phyloP scores from a whole-genome alignment of 805 yeast genomes.

The Metschnikowia picachoensis region DNA sequence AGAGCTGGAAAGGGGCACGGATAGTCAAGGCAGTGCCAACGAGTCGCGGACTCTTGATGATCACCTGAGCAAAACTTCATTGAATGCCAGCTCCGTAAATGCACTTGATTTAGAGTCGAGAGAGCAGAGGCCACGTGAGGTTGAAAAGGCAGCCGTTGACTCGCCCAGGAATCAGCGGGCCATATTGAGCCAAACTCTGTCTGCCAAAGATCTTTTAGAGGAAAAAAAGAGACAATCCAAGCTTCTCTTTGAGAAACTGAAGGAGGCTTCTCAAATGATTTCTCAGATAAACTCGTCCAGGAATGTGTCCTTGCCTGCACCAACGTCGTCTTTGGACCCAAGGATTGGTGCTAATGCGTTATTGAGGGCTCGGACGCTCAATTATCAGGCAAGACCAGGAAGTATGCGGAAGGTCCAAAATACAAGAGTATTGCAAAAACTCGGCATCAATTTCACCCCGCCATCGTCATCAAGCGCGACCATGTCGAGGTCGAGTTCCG shows the following conservation, averaged over 20 bases:
- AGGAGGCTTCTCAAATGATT: slow-evolving; percentile 26
- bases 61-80: slow-evolving; percentile 14
- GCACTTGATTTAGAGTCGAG: background rate
- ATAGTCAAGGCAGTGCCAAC: slow-evolving; percentile 11
- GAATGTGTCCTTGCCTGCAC: slow-evolving; percentile 12
- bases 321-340: slow-evolving; percentile 36
- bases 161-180: no score
- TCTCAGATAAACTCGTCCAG: slow-evolving; percentile 13
- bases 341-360: slow-evolving; percentile 25
- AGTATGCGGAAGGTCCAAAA: slow-evolving; percentile 22
- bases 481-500: slow-evolving; percentile 18
- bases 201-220: slow-evolving; percentile 8
- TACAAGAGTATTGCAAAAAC: slow-evolving; percentile 31
- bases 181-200: background rate
- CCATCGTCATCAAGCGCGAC: slow-evolving; percentile 11
- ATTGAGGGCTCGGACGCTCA: slow-evolving; percentile 36
- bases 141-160: no score
- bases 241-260: slow-evolving; percentile 26
- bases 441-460: slow-evolving; percentile 32
- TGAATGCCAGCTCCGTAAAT: slow-evolving; percentile 6
- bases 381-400: slow-evolving; percentile 22
- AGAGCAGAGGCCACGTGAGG: no score
- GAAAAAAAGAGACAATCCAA: slow-evolving; percentile 22
- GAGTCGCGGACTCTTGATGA: slow-evolving; percentile 11
- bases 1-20: slow-evolving; percentile 3